Conservation (phyloP, 768 basidiomycete genomes). For the Trichaptum fuscoviolaceum region DNA sequence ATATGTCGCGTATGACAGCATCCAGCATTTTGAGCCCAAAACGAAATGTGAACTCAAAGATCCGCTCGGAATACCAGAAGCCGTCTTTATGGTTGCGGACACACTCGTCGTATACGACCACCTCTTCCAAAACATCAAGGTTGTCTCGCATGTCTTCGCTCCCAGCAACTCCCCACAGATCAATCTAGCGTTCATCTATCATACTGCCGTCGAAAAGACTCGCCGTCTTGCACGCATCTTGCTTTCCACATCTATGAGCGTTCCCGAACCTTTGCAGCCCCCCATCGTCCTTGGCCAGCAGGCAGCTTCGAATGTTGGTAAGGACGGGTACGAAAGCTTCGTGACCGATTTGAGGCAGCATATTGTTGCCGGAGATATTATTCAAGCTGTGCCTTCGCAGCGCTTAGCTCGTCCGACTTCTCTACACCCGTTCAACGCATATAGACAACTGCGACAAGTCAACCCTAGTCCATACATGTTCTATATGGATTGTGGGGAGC, state of each 20-base stretch:
- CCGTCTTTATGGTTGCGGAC: slow-evolving; percentile 95
- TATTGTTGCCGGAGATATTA: slow-evolving; percentile 95
- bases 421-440: slow-evolving; percentile 96
- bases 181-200: slow-evolving; percentile 81
- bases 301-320: slow-evolving; percentile 86
- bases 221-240: slow-evolving; percentile 74
- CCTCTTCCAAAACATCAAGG: slow-evolving; percentile 89
- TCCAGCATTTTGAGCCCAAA: slow-evolving; percentile 95
- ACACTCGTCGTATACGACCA: slow-evolving; percentile 97
- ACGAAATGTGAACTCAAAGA: slow-evolving; percentile 74
- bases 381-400: slow-evolving; percentile 97
- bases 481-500: slow-evolving; percentile 88
- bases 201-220: slow-evolving; percentile 79
- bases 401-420: slow-evolving; percentile 78
- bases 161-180: slow-evolving; percentile 61
- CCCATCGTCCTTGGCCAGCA: slow-evolving; percentile 59
- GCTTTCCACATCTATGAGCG: slow-evolving; percentile 33
- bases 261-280: slow-evolving; percentile 61
- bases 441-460: slow-evolving; percentile 86
- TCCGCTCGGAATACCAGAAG: slow-evolving; percentile 84
- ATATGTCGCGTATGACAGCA: slow-evolving; percentile 94
- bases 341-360: slow-evolving; percentile 92
- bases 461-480: slow-evolving; percentile 99
- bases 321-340: slow-evolving; percentile 84
- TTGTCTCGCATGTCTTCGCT: slow-evolving; percentile 93